Base-by-base conservation (phyloP, 352 stramenopile species). In the Phytopythium litorale region DNA sequence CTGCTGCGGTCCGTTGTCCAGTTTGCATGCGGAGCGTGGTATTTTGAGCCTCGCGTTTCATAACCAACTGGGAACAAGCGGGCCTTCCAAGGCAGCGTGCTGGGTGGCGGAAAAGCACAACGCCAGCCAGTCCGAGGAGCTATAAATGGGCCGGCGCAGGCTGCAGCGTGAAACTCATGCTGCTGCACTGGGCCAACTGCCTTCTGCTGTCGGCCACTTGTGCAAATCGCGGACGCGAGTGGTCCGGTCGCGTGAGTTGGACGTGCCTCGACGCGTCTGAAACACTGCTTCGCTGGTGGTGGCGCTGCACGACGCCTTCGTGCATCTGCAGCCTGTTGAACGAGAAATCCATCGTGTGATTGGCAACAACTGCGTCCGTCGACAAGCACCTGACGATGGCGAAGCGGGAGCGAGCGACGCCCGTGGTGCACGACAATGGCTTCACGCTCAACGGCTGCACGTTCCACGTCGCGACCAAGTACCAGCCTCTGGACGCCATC, bases 401-500 rank as follows among this genome's bases (percentile, higher is more conserved):
- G 19, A 91, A 85, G 72, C 72, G 86, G 55, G 79, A 89, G 64
- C 72, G 78, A 23, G 75, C 77, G 21, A 68, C 75, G 28, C 75
- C 82, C 2, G 66, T 91, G 57, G 73, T 92, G 49, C 76, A 77
- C 56, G 79, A 82, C n/a, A 66, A 87, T 46, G 86, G 86, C 56
- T 93, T 95, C 67, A 90, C 81, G 28, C 84, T 95, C 67, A 91
- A 95, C 57, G 83, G 80, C 7, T 92, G 83, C 65, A 81, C 71
- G 40, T 94, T 94, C 76, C 86, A 90, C 61, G 86, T 94, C 15
- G 79, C 86, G 50, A 21, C 76, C 42, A 94, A 90, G 78, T 90
- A 97, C 70, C 74, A 89, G 59, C 84, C 84, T 9, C 70, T 92
- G 16, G 80, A 97, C 57, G 87, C 85, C 32, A 93, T 98, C 59